Conservation (phyloP, 2,329 filamentous ascomycete genomes). For the Fonsecaea erecta region DNA sequence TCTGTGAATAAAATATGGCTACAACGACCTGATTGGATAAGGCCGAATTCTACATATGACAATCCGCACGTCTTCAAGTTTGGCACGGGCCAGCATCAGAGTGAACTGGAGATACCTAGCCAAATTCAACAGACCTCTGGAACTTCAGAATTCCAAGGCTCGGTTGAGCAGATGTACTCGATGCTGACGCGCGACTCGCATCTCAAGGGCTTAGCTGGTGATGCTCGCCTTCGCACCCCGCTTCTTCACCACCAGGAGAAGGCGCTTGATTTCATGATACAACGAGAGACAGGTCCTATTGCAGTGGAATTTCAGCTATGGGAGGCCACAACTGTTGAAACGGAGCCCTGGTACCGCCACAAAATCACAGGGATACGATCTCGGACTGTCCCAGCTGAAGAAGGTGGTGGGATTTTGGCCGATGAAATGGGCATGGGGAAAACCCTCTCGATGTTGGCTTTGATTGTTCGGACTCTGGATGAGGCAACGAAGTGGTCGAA, state of each 20-base stretch:
- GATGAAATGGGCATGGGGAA: constrained; percentile 69
- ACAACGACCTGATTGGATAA: constrained; percentile 24
- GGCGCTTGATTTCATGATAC: constrained; percentile 31
- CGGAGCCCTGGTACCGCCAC: constrained; percentile 42
- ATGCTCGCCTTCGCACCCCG: constrained; percentile 11
- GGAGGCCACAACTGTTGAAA: constrained; percentile 35
- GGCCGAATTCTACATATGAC: constrained; percentile 23
- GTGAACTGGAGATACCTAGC: not conserved
- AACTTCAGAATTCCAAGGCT: constrained; percentile 10
- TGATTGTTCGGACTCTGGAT: constrained; percentile 52
- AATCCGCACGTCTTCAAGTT: constrained; percentile 29
- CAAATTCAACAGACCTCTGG: not conserved
- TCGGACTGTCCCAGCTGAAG: constrained; percentile 36
- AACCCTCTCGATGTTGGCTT: constrained; percentile 57
- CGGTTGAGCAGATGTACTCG: constrained; percentile 23
- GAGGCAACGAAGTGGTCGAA: constrained; percentile 46
- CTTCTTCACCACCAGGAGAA: constrained; percentile 27
- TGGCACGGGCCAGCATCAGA: not conserved
- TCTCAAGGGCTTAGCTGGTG: constrained; percentile 16
- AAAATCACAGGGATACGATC: constrained; percentile 46
- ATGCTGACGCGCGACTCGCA: constrained; percentile 21
- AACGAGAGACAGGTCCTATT: constrained; percentile 40
- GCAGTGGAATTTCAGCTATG: constrained; percentile 40
- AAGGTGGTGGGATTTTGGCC: constrained; percentile 57
- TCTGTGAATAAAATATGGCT: constrained; percentile 27